These are phyloP conservation scores for Leucocoprinus birnbaumii DNA, from an alignment of 768 basidiomycete genomes.

Conservation along the genomic window DNA sequence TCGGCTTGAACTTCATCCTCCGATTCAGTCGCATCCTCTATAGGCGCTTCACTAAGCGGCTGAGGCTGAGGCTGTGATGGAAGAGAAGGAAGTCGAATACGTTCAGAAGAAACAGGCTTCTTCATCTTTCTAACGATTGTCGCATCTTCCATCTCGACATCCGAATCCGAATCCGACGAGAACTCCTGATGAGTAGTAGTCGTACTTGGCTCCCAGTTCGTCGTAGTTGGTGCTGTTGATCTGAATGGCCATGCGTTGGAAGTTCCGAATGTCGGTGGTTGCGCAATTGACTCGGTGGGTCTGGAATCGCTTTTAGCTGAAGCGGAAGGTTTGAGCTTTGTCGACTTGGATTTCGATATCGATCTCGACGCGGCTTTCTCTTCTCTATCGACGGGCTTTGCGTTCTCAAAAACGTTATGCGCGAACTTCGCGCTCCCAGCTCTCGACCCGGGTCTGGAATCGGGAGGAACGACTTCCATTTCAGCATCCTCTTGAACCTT, in stretches of 20 bases:
- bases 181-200: too few species aligned
- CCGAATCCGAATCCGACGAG: not conserved
- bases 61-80: not conserved
- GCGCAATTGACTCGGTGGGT: too few species aligned
- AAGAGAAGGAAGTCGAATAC: not conserved
- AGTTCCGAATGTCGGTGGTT: too few species aligned
- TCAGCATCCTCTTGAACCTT: conserved; percentile 10
- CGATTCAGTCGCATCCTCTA: not conserved
- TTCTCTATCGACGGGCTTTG: not conserved
- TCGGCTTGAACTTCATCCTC: not conserved
- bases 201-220: too few species aligned
- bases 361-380: not conserved
- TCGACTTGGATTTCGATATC: not conserved
- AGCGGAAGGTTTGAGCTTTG: not conserved
- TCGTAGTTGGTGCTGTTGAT: too few species aligned
- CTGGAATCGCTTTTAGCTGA: too few species aligned
- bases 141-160: conserved; percentile 4
- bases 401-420: too few species aligned
- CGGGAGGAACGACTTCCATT: not conserved
- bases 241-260: too few species aligned
- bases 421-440: too few species aligned
- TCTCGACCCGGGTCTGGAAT: too few species aligned
- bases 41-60: not conserved
- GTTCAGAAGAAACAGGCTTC: not conserved
- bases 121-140: not conserved